Evolutionary conservation across 2,329 filamentous ascomycete species (phyloP), one percentile per base, ranked within the genome.

Genomic region (Aspergillus sp.): DNA sequence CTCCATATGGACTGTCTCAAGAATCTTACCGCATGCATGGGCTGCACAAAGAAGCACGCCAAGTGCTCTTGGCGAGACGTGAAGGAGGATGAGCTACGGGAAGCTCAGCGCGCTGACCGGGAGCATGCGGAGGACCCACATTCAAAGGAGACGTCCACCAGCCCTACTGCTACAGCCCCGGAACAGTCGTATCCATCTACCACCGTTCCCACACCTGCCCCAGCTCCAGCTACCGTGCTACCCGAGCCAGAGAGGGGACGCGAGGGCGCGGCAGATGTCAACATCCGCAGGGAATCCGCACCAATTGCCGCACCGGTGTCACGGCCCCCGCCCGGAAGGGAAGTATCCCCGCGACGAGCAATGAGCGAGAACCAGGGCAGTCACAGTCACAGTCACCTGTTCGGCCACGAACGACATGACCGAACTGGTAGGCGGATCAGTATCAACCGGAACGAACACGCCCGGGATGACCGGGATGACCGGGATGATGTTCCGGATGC

Each of bases 11-110:
- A 91, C 57, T 96, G 91, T 61, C 79, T 93, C 48, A 96, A 96
- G 75, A 90, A 96, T 62, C 79, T 95, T 40, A 96, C 91, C 0
- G 90, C 91, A 8, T 96, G 92, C 69, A 86, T 89, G 73, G 91
- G 90, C 21, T 96, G 91, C 73, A 96, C 91, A 0, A 93, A 90
- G 72, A 96, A 96, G 71, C 91, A 96, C 70, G 90, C 90, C 19
- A 93, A 92, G 67, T 96, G 91, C 72, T 87, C 86, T 14, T 96
- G 91, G 91, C 90, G 87, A 64, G 86, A 89, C 45, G 85, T 95
- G n/a, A 86, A 85, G 15, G 86, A 90, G 33, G 87, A 89, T 3
- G 92, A 96, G 66, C 62, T 85, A 11, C 70, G 68, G 15, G 69
- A 72, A 19, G 55, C 59, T 23, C 56, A 48, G 40, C 73, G 64